Evolutionary conservation across 192 early-diverging fungal genomes (phyloP).

Genomic region (Chytriomyces sp.): DNA sequence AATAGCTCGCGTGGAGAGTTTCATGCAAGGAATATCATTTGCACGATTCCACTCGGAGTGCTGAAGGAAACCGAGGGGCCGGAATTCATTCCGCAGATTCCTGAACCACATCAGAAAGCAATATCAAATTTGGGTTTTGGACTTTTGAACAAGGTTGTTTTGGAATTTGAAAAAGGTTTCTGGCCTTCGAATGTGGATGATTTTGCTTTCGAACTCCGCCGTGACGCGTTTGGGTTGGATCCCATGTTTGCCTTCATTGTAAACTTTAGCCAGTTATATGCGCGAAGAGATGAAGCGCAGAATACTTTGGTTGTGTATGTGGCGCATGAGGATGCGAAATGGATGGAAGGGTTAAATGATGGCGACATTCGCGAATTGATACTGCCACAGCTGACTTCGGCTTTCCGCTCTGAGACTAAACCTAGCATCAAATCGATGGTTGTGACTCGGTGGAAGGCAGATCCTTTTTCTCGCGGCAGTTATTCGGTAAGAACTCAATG

Average conservation of each 20-base stretch:
- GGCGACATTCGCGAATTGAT: not conserved
- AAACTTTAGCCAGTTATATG: not conserved
- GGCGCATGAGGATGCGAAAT: not conserved
- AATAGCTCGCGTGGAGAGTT: not conserved
- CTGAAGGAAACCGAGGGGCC: not conserved
- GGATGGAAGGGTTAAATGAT: not conserved
- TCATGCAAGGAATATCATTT: not conserved
- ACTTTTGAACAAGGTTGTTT: not conserved
- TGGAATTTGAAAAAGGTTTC: constrained; percentile 2
- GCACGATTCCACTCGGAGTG: constrained; percentile 9
- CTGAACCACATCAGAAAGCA: not conserved
- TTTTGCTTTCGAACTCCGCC: not conserved
- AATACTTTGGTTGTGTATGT: constrained; percentile 3
- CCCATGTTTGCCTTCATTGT: not conserved
- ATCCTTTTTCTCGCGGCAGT: constrained; percentile 1
- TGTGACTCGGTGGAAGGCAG: not conserved
- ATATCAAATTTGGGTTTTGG: constrained; percentile 7
- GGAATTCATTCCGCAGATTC: not conserved
- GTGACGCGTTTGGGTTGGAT: not conserved
- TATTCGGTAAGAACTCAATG: constrained; percentile 1
- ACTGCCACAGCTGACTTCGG: not conserved
- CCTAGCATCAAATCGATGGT: not conserved
- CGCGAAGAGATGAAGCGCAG: not conserved
- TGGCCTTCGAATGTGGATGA: not conserved
- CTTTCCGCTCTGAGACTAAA: not conserved